Percentiles rank a stretch among this genome's conserved stretches.
Conservation (phyloP, 164 flowering plant genomes). For the Magnolia changhungtana region DNA sequence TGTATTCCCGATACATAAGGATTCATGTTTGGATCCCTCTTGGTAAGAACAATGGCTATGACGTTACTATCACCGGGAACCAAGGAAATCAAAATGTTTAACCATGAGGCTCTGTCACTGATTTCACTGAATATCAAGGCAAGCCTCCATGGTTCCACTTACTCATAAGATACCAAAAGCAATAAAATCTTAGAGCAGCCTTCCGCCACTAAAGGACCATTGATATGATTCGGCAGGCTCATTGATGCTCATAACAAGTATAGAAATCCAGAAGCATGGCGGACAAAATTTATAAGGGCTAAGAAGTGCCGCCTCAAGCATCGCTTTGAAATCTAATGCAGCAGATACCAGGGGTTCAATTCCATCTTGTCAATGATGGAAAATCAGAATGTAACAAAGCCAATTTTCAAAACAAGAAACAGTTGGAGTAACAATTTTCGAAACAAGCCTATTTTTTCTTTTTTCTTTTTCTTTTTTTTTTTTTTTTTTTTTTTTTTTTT, state of each 20-base stretch:
- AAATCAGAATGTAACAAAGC: neutral
- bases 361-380: slow-evolving; percentile 16
- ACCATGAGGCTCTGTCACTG: neutral
- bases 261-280: slow-evolving; percentile 7
- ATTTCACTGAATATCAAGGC: neutral
- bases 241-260: neutral
- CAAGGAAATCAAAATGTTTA: neutral
- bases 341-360: slow-evolving; percentile 29
- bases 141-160: neutral
- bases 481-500: too few relatives aligned
- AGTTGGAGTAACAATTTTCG: neutral
- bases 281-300: slow-evolving; percentile 30
- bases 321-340: slow-evolving; percentile 32
- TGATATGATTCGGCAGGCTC: too few relatives aligned
- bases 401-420: neutral
- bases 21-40: too few relatives aligned
- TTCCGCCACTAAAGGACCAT: neutral
- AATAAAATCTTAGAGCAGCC: neutral
- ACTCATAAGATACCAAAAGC: neutral
- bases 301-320: slow-evolving; percentile 39
- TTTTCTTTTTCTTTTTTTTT: too few relatives aligned
- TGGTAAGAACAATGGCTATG: too few relatives aligned
- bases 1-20: too few relatives aligned
- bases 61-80: too few relatives aligned
- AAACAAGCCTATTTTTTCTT: too few relatives aligned